Percentiles rank a stretch among this genome's conserved stretches.
These are phyloP conservation scores for Globomyces sp. DNA, from an alignment of 371 early-diverging fungal genomes.

Conservation along the genomic window DNA sequence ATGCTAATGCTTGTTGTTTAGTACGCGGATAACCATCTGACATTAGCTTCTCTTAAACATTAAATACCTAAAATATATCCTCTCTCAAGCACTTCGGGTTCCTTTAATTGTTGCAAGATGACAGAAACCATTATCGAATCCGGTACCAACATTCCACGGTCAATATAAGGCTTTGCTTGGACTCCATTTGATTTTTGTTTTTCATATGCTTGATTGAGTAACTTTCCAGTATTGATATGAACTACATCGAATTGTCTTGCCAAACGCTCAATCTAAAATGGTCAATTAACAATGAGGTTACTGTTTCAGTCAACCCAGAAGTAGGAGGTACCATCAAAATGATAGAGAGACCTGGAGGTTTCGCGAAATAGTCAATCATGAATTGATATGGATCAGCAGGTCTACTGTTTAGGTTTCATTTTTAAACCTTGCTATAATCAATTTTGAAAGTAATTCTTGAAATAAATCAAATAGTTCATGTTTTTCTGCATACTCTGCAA, in stretches of 20 bases:
- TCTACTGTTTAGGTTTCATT: background rate
- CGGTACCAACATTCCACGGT: conserved; percentile 42
- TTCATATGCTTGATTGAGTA: conserved; percentile 41
- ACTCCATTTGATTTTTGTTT: conserved; percentile 41
- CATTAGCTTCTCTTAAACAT: too few species aligned
- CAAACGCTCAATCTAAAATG: conserved; percentile 28
- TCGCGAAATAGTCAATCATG: conserved; percentile 40
- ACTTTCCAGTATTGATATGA: conserved; percentile 34
- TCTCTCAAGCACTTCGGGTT: conserved; percentile 34
- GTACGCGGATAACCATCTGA: conserved; percentile 48
- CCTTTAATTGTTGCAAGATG: conserved; percentile 37
- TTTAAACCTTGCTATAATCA: conserved; percentile 30
- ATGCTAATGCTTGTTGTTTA: conserved; percentile 42
- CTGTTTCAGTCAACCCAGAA: conserved; percentile 27
- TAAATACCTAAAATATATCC: conserved; percentile 34
- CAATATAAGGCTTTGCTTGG: conserved; percentile 46
- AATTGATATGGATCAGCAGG: conserved; percentile 46
- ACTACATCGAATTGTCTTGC: conserved; percentile 34
- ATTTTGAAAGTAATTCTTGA: conserved; percentile 28
- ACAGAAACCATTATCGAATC: conserved; percentile 44
- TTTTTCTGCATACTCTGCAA: conserved; percentile 46
- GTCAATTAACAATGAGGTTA: conserved; percentile 13
- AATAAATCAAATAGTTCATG: conserved; percentile 49
- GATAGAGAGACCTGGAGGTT: conserved; percentile 17
- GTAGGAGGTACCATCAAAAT: conserved; percentile 27